phyloP scores from a whole-genome alignment of 2,329 filamentous ascomycete species.

The Xylaria sp. region DNA sequence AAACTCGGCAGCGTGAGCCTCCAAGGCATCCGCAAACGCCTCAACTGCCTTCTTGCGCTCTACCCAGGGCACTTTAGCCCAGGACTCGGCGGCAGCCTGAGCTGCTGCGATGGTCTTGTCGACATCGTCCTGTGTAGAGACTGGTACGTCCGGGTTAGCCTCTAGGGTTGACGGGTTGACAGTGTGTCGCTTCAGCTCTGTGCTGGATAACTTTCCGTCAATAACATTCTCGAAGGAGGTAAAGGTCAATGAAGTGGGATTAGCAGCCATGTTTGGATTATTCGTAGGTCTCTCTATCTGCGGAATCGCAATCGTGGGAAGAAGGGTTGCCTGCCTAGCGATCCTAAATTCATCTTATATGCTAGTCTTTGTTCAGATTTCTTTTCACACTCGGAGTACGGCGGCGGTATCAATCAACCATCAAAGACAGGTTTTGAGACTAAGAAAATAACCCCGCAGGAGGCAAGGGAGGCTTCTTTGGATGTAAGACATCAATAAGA shows the following conservation, averaged over 20 bases:
- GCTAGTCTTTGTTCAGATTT: neutral
- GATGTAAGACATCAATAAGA: neutral
- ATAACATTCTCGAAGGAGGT: slow-evolving; percentile 63
- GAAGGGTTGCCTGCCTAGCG: too few relatives aligned
- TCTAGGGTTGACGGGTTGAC: slow-evolving; percentile 63
- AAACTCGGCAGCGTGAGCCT: slow-evolving; percentile 32
- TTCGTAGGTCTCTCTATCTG: neutral
- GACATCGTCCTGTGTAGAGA: slow-evolving; percentile 60
- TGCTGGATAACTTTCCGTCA: slow-evolving; percentile 57
- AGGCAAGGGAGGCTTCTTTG: neutral
- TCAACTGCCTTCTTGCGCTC: slow-evolving; percentile 47
- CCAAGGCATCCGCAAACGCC: slow-evolving; percentile 39
- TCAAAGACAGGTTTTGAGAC: slow-evolving; percentile 3
- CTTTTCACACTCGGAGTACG: neutral
- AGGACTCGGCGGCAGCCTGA: slow-evolving; percentile 58
- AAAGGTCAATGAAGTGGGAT: slow-evolving; percentile 21
- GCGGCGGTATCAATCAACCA: neutral
- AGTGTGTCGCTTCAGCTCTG: slow-evolving; percentile 56
- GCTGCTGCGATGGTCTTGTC: slow-evolving; percentile 61
- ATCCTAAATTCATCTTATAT: slow-evolving; percentile 1
- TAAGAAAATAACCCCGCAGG: neutral
- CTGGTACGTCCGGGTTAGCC: slow-evolving; percentile 61
- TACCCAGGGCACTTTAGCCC: slow-evolving; percentile 52
- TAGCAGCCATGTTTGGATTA: slow-evolving; percentile 18
- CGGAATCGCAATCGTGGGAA: neutral